A percentile compares a stretch with the other conserved stretches of the same genome.
These are phyloP conservation scores for Pyrus hybrid DNA, from an alignment of 331 rosid species.

Conservation along the genomic window DNA sequence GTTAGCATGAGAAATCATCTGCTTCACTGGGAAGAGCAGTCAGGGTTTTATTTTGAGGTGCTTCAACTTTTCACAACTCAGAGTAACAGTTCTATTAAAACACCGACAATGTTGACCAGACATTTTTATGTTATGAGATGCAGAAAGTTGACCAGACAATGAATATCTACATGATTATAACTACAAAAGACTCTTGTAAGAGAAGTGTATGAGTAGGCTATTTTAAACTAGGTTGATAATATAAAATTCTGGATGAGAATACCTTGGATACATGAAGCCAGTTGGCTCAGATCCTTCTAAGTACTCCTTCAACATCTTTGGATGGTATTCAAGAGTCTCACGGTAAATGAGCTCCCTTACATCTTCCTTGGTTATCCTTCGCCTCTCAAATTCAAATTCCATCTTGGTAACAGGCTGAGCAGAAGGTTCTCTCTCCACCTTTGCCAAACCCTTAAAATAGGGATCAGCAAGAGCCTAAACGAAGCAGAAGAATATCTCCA, in stretches of 20 bases:
- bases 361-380: slow-evolving; percentile 95
- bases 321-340: slow-evolving; percentile 94
- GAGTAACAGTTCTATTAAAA: background rate
- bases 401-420: slow-evolving; percentile 97
- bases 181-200: background rate
- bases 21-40: background rate
- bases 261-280: slow-evolving; percentile 98
- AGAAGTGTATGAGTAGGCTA: background rate
- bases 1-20: background rate
- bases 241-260: slow-evolving; percentile 3
- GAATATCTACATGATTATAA: background rate
- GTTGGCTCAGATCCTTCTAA: slow-evolving; percentile 97
- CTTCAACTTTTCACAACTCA: background rate
- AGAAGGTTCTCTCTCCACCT: slow-evolving; percentile 97
- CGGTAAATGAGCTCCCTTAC: slow-evolving; percentile 92
- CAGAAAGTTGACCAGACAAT: background rate
- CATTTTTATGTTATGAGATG: background rate
- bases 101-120: background rate
- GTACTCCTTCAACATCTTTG: slow-evolving; percentile 87
- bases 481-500: slow-evolving; percentile 10
- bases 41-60: background rate
- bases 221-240: background rate
- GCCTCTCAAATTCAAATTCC: slow-evolving; percentile 99
- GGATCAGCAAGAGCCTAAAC: slow-evolving; percentile 91
- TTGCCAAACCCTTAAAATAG: slow-evolving; percentile 96